Conservation (phyloP, 192 early-diverging fungal species). For the Umbelopsis sp. region DNA sequence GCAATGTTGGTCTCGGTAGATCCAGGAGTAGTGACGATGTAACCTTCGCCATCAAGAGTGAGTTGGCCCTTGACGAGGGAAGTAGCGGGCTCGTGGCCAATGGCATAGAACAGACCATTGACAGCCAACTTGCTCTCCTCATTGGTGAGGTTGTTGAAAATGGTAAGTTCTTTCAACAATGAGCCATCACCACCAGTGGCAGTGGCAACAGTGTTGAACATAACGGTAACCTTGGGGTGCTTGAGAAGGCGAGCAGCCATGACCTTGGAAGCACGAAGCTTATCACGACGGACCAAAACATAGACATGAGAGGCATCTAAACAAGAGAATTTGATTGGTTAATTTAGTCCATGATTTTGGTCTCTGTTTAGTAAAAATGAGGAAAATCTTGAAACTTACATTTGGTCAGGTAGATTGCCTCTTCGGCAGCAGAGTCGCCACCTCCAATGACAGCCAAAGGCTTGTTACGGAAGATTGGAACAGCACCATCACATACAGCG, state of each 20-base stretch:
- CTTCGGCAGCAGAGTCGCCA: constrained; percentile 95
- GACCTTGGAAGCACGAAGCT: constrained; percentile 94
- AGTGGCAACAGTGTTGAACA: constrained; percentile 87
- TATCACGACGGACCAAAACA: constrained; percentile 92
- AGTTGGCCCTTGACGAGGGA: constrained; percentile 75
- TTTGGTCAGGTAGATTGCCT: constrained; percentile 95
- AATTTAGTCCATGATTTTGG: neutral
- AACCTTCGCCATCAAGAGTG: constrained; percentile 84
- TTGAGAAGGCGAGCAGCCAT: constrained; percentile 88
- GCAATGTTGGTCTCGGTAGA: constrained; percentile 82
- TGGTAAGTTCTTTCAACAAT: constrained; percentile 71
- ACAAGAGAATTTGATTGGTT: neutral
- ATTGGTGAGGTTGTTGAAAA: constrained; percentile 78
- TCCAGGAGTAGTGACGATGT: constrained; percentile 82
- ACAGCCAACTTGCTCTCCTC: constrained; percentile 68
- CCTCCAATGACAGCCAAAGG: constrained; percentile 95
- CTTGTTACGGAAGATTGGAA: constrained; percentile 96
- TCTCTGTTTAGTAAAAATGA: too few species aligned
- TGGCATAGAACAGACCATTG: constrained; percentile 97
- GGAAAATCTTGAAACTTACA: constrained; percentile 47
- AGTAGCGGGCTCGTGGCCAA: constrained; percentile 94
- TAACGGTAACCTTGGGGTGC: constrained; percentile 91
- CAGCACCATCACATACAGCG: constrained; percentile 98
- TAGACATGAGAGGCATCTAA: constrained; percentile 85
- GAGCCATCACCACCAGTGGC: constrained; percentile 87